Evolutionary conservation across 352 stramenopile genomes (phyloP).

Genomic region (Globisporangium recalcitrans): DNA sequence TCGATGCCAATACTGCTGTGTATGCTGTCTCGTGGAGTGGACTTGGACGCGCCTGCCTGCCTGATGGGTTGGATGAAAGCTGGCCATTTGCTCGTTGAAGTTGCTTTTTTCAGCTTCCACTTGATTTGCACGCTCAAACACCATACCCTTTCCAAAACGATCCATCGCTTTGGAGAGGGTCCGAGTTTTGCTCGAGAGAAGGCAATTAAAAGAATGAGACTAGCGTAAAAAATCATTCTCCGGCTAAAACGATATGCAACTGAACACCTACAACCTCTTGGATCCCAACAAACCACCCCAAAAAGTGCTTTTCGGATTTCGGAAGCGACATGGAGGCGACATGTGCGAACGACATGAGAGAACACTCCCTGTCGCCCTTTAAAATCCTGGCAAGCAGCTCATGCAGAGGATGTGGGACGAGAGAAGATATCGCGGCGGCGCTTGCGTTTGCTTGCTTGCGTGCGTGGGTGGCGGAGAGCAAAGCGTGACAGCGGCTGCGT

Average conservation of each 20-base stretch:
- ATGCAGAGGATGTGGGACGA: background rate
- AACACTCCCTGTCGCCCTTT: conserved; percentile 3
- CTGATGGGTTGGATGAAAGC: background rate
- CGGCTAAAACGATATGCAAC: background rate
- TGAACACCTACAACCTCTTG: background rate
- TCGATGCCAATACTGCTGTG: background rate
- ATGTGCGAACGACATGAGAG: conserved; percentile 3
- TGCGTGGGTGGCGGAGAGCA: background rate
- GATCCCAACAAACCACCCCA: background rate
- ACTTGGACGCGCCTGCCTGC: background rate
- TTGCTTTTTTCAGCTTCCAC: background rate
- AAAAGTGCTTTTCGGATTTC: too few species aligned
- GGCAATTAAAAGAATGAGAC: too few species aligned
- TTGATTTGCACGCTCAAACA: background rate
- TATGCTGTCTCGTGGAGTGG: too few species aligned
- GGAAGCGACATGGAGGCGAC: conserved; percentile 3
- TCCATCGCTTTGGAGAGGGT: background rate
- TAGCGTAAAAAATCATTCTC: background rate
- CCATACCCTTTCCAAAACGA: background rate
- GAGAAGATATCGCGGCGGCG: conserved; percentile 3
- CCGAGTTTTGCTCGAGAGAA: background rate
- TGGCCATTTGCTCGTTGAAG: conserved; percentile 1
- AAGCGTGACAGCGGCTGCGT: conserved; percentile 6
- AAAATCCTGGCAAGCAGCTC: background rate
- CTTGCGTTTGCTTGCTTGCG: background rate